These are phyloP conservation scores for Pichia sp. DNA, from an alignment of 1,139 yeast genomes.

Conservation along the genomic window DNA sequence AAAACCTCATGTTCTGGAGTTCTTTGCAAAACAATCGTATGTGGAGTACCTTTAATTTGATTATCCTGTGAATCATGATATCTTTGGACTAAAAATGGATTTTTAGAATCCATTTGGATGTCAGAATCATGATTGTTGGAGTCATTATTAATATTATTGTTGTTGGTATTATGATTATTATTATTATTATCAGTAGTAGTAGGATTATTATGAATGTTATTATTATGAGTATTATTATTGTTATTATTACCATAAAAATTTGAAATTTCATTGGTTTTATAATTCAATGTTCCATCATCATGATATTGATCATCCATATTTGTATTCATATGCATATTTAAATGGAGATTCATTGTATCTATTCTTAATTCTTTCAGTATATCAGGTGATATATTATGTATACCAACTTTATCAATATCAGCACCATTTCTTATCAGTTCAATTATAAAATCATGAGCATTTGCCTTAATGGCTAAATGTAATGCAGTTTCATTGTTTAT, in stretches of 20 bases:
- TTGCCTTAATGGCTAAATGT: conserved; percentile 51
- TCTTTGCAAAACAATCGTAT: conserved; percentile 7
- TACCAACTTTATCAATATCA: conserved; percentile 28
- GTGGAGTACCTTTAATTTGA: conserved; percentile 9
- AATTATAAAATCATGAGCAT: conserved; percentile 34
- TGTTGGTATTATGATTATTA: background rate
- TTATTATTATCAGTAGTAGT: background rate
- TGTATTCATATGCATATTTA: background rate
- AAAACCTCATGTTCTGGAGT: conserved; percentile 4
- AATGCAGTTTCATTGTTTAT: conserved; percentile 63
- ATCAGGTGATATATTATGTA: conserved; percentile 18
- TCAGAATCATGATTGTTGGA: background rate
- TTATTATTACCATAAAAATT: no score
- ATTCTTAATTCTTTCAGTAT: conserved; percentile 19
- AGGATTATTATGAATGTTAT: no score
- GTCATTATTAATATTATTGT: background rate
- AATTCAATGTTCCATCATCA: no score
- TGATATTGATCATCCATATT: background rate
- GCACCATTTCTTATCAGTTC: conserved; percentile 34
- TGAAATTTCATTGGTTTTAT: no score
- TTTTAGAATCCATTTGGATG: background rate
- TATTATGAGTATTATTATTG: no score
- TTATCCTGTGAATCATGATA: background rate
- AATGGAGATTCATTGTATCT: background rate
- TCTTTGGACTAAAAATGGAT: conserved; percentile 5